Base-by-base conservation (phyloP, 2,329 filamentous ascomycete species). In the Cryphonectria nitschkei region DNA sequence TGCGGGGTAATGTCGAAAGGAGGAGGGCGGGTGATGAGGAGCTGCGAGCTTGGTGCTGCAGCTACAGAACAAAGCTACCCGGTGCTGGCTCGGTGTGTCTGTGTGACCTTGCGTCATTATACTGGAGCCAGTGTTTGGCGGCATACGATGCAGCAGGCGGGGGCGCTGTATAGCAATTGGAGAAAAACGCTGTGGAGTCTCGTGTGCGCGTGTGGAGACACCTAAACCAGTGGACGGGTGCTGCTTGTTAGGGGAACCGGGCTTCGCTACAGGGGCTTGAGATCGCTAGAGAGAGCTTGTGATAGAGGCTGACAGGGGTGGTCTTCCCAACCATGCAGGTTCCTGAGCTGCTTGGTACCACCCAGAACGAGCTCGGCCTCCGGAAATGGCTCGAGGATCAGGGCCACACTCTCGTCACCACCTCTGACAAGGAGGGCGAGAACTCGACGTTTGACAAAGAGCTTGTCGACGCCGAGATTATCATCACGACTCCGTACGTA, bases 321-420 rank as follows among this genome's bases (percentile, higher is more conserved):
- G 29, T 13, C 43, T 58, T 65, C 58, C 58, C 43, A 16, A n/a
- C 46, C n/a, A 26, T 72, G 72, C 70, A 91, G 88, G 88, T 90
- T 81, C 94, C 95, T 75, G 89, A 89, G 78, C 89, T 99, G 77
- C 90, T 98, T 78, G 96, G 96, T 79, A 97, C 96, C 74, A 98
- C 94, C 65, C 94, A 99, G 88, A 98, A 98, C 83, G 96, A 99
- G 88, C 93, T 99, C 74, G 96, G 96, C 77, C 87, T 99, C 81
- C 90, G 96, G 80, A 95, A 97, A 85, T 99, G 96, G 95, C 91
- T 99, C 77, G 96, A 98, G 87, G 93, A 95, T 74, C 92, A 97
- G 82, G 96, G 96, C 78, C 96, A 99, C 89, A 97, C 93, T 74
- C 90, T 99, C 73, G 89, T 99, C 77, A 99, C 96, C 78, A 99